Conservation (phyloP, 306 rosid species). For the Cicer bijugum region DNA sequence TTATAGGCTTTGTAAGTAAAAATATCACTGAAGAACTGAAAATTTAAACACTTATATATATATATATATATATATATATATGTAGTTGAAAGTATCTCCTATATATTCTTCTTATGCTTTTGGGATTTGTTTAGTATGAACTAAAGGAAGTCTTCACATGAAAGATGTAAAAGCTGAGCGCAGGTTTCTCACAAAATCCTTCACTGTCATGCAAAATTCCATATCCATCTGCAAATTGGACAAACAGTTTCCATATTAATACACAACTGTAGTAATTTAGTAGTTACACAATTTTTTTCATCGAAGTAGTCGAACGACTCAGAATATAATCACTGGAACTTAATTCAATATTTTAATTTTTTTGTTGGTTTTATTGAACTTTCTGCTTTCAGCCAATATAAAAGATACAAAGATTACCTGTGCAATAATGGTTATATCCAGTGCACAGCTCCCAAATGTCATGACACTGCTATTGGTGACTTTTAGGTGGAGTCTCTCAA, state of each 20-base stretch:
- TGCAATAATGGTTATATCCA: conserved; percentile 79
- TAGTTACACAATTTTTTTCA: not conserved
- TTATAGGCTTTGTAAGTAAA: conserved; percentile 41
- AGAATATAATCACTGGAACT: not conserved
- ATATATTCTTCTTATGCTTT: conserved; percentile 45
- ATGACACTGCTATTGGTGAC: conserved; percentile 68
- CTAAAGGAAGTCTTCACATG: conserved; percentile 48
- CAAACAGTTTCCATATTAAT: not conserved
- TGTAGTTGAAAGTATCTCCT: conserved; percentile 33
- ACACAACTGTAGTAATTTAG: not conserved
- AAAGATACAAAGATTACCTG: conserved; percentile 54
- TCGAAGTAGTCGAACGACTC: not conserved
- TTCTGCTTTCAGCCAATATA: conserved; percentile 16
- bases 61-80: not conserved
- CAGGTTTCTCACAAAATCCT: conserved; percentile 75
- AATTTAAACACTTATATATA: conserved; percentile 26
- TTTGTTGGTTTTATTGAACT: conserved; percentile 3
- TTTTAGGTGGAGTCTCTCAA: conserved; percentile 70
- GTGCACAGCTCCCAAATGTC: conserved; percentile 74
- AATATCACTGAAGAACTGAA: conserved; percentile 33
- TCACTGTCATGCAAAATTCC: conserved; percentile 64
- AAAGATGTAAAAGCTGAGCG: conserved; percentile 59
- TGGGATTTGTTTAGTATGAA: conserved; percentile 19
- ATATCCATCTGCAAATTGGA: conserved; percentile 70
- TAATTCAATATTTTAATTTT: not conserved